Evolutionary conservation across 2,329 filamentous ascomycete species (phyloP).

Genomic region (Sphaerulina musiva): DNA sequence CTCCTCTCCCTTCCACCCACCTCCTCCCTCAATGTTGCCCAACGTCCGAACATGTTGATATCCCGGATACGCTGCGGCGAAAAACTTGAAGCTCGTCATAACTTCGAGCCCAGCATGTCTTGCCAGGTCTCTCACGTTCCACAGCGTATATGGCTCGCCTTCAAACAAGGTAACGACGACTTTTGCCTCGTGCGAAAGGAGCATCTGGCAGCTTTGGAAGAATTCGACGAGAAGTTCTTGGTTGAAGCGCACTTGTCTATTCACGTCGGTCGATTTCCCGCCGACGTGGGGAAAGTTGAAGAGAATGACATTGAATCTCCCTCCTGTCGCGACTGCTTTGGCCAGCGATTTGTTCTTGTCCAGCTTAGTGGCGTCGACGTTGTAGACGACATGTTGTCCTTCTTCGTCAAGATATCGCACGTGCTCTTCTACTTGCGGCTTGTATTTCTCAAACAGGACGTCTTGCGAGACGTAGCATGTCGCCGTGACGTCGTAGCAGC

Average conservation of each 20-base stretch:
- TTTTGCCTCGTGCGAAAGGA: conserved; percentile 48
- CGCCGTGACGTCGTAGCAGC: conserved; percentile 59
- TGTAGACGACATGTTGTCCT: conserved; percentile 49
- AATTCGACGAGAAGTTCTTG: conserved; percentile 69
- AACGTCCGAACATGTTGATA: conserved; percentile 69
- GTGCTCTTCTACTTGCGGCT: conserved; percentile 61
- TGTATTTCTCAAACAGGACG: conserved; percentile 57
- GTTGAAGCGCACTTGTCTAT: conserved; percentile 88
- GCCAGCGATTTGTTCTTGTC: conserved; percentile 41
- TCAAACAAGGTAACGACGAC: conserved; percentile 88
- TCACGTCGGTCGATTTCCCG: conserved; percentile 85
- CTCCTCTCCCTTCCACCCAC: conserved; percentile 46
- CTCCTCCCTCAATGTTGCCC: conserved; percentile 48
- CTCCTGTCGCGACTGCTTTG: conserved; percentile 27
- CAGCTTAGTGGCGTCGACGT: conserved; percentile 62
- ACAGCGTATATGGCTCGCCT: conserved; percentile 86
- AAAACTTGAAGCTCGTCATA: conserved; percentile 63
- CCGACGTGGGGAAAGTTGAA: conserved; percentile 99
- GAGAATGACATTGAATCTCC: conserved; percentile 66
- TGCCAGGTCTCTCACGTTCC: conserved; percentile 86
- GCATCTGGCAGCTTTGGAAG: conserved; percentile 51
- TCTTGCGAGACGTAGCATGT: conserved; percentile 59
- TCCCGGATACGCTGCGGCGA: conserved; percentile 60
- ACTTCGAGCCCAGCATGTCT: conserved; percentile 68
- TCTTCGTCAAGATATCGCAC: conserved; percentile 49